Percentiles rank a stretch among this genome's conserved stretches.
These are phyloP conservation scores for Lachancea quebecensis DNA, from an alignment of 805 yeast genomes.

Conservation along the genomic window DNA sequence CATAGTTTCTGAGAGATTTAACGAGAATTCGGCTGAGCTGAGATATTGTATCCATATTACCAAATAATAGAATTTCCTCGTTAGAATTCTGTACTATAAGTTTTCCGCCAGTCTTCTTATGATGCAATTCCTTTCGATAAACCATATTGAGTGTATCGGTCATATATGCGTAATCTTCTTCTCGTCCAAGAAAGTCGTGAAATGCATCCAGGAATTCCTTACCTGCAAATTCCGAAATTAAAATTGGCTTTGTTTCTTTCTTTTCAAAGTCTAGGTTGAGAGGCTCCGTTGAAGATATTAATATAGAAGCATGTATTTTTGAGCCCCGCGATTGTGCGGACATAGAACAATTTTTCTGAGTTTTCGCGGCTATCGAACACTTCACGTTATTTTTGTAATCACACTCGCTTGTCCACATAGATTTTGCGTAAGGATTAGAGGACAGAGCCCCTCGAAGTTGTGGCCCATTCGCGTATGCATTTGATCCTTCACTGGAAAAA, in stretches of 20 bases:
- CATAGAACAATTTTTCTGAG: too few relatives aligned
- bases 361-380: neutral
- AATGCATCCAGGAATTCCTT: constrained; percentile 1
- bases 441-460: neutral
- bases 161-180: constrained; percentile 29
- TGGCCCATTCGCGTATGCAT: neutral
- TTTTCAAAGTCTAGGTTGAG: neutral
- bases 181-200: constrained; percentile 30
- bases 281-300: neutral
- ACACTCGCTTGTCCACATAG: constrained; percentile 37
- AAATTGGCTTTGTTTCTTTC: neutral
- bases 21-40: constrained; percentile 33
- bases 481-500: constrained; percentile 12
- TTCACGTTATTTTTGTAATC: constrained; percentile 21
- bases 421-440: constrained; percentile 36
- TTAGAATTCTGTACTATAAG: constrained; percentile 22
- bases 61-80: constrained; percentile 38
- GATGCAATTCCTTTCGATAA: constrained; percentile 30
- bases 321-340: neutral
- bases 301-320: neutral
- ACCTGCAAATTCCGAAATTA: neutral
- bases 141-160: constrained; percentile 29
- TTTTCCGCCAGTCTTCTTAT: constrained; percentile 27
- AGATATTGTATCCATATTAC: constrained; percentile 36
- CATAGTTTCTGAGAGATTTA: constrained; percentile 9